A percentile compares a stretch with the other conserved stretches of the same genome.
These are phyloP conservation scores for Mycena olivaceomarginata DNA, from an alignment of 768 basidiomycete species.

Conservation along the genomic window DNA sequence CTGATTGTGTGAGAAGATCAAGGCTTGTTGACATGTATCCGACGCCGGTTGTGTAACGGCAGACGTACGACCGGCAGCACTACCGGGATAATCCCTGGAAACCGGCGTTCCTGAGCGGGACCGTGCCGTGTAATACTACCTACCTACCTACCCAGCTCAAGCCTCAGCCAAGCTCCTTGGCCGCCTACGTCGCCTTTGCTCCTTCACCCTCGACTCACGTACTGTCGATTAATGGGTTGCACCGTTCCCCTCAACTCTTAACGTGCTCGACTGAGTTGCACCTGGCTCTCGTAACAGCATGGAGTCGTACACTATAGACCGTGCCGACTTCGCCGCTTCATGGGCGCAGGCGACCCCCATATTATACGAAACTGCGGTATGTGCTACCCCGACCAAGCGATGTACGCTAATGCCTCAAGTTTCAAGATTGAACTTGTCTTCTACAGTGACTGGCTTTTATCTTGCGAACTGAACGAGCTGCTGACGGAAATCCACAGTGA, in stretches of 20 bases:
- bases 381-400: not conserved
- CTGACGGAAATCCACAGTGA: not conserved
- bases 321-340: not conserved
- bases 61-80: too few species aligned
- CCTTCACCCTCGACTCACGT: not conserved
- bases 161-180: too few species aligned
- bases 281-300: not conserved
- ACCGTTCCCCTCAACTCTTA: not conserved
- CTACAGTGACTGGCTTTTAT: not conserved
- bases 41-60: too few species aligned
- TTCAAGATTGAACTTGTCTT: constrained; percentile 12
- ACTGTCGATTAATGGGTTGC: not conserved
- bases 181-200: not conserved
- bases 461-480: too few species aligned
- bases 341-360: constrained; percentile 1
- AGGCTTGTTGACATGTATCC: too few species aligned
- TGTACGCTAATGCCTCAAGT: not conserved
- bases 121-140: too few species aligned
- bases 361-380: constrained; percentile 13
- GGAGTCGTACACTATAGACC: not conserved
- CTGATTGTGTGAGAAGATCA: too few species aligned
- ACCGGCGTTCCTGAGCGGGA: too few species aligned
- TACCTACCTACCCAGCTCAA: too few species aligned
- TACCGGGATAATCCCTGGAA: too few species aligned
- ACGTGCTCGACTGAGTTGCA: not conserved